A percentile compares a stretch with the other conserved stretches of the same genome.
Evolutionary conservation across 768 basidiomycete species (phyloP).

Genomic region (Scleroderma citrinum): DNA sequence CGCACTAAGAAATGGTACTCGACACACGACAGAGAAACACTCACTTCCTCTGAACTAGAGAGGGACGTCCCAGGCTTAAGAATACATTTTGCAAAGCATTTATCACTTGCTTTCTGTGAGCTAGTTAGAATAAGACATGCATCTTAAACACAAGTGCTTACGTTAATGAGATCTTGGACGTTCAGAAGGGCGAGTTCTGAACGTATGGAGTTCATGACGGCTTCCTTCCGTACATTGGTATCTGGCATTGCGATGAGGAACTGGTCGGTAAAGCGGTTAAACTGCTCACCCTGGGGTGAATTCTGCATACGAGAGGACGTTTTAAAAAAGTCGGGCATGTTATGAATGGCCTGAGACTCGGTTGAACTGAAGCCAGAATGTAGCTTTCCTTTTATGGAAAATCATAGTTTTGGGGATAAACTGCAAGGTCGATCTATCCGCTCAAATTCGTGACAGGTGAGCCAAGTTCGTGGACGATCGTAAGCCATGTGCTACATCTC

Average conservation of each 20-base stretch:
- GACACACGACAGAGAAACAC: not conserved
- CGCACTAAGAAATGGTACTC: not conserved
- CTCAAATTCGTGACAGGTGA: not conserved
- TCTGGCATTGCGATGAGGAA: conserved; percentile 22
- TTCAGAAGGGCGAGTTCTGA: conserved; percentile 68
- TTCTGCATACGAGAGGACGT: conserved; percentile 21
- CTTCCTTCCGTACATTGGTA: conserved; percentile 34
- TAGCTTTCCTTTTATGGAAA: not conserved
- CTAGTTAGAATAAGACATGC: not conserved
- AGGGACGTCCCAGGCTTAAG: conserved; percentile 68
- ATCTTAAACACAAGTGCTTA: conserved; percentile 22
- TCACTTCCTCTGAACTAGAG: conserved; percentile 68
- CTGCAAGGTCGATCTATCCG: too few relatives aligned
- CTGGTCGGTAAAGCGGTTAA: not conserved
- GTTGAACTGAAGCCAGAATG: not conserved
- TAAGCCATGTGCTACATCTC: not conserved
- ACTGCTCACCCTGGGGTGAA: conserved; percentile 21
- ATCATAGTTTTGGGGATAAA: too few relatives aligned
- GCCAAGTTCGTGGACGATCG: not conserved
- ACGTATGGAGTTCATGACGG: conserved; percentile 56
- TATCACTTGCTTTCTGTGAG: conserved; percentile 68
- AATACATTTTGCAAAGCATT: conserved; percentile 73
- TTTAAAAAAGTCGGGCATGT: conserved; percentile 53
- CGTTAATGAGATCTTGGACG: conserved; percentile 79
- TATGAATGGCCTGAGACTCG: not conserved